Evolutionary conservation across 2,329 filamentous ascomycete genomes (phyloP).

Genomic region (Fusarium sulawesiense): DNA sequence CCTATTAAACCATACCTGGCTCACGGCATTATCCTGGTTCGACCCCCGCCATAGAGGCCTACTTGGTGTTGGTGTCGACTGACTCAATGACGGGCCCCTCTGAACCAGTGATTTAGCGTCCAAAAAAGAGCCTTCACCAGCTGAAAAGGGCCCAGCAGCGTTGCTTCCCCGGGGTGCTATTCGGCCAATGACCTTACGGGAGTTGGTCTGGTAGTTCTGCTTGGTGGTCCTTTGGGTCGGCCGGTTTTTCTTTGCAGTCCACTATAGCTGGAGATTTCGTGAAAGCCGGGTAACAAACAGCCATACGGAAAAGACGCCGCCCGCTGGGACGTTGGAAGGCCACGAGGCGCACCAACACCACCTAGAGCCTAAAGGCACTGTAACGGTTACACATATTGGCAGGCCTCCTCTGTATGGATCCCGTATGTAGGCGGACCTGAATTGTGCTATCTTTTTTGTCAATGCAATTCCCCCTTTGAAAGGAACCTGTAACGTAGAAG

Average conservation of each 20-base stretch:
- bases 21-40: slow-evolving; percentile 11
- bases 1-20: slow-evolving; percentile 16
- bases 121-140: slow-evolving; percentile 28
- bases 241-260: slow-evolving; percentile 13
- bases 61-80: slow-evolving; percentile 32
- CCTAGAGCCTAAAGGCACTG: neutral
- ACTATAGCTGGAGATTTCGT: slow-evolving; percentile 11
- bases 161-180: slow-evolving; percentile 24
- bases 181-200: slow-evolving; percentile 26
- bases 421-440: neutral
- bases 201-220: slow-evolving; percentile 18
- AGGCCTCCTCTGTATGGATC: slow-evolving; percentile 21
- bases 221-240: slow-evolving; percentile 18
- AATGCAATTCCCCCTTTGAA: slow-evolving; percentile 15
- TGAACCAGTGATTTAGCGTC: slow-evolving; percentile 31
- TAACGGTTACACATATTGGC: slow-evolving; percentile 16
- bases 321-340: slow-evolving; percentile 26
- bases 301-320: slow-evolving; percentile 40
- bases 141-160: slow-evolving; percentile 34
- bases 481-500: neutral
- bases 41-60: slow-evolving; percentile 29
- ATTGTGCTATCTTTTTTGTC: slow-evolving; percentile 24
- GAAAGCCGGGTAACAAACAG: slow-evolving; percentile 18
- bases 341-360: slow-evolving; percentile 14
- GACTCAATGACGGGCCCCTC: slow-evolving; percentile 34